Percentiles rank a stretch among this genome's conserved stretches.
phyloP scores from a whole-genome alignment of 345 rosid genomes.

The Balakata baccata region DNA sequence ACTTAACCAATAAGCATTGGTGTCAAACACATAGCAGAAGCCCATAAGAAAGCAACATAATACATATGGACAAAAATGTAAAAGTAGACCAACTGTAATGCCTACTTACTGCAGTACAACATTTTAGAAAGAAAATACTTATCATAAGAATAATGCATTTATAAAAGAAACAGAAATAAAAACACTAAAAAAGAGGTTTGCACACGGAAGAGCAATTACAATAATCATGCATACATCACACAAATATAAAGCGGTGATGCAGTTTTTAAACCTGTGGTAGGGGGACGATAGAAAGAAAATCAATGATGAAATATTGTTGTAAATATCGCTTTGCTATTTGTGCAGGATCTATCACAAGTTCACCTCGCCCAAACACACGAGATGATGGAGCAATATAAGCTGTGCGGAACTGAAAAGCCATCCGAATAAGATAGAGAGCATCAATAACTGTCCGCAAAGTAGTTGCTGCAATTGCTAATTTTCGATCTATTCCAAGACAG shows the following conservation, averaged over 20 bases:
- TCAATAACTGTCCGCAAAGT: constrained; percentile 75
- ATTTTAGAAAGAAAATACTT: neutral
- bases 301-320: constrained; percentile 66
- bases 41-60: no score
- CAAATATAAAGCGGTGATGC: constrained; percentile 3
- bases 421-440: constrained; percentile 79
- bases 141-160: neutral
- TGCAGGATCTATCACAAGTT: constrained; percentile 85
- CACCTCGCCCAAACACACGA: constrained; percentile 95
- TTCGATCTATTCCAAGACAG: constrained; percentile 74
- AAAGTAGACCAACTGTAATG: neutral
- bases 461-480: constrained; percentile 66
- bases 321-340: constrained; percentile 88
- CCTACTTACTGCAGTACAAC: neutral
- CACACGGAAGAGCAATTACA: neutral
- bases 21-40: neutral
- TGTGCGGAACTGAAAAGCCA: constrained; percentile 91
- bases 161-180: neutral
- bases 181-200: neutral
- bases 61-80: neutral
- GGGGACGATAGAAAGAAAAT: constrained; percentile 83
- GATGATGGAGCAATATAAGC: constrained; percentile 97
- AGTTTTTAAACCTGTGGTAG: constrained; percentile 71
- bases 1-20: neutral
- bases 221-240: neutral